These are phyloP conservation scores for Fusarium xylarioides DNA, from an alignment of 2,329 filamentous ascomycete genomes.

Conservation along the genomic window DNA sequence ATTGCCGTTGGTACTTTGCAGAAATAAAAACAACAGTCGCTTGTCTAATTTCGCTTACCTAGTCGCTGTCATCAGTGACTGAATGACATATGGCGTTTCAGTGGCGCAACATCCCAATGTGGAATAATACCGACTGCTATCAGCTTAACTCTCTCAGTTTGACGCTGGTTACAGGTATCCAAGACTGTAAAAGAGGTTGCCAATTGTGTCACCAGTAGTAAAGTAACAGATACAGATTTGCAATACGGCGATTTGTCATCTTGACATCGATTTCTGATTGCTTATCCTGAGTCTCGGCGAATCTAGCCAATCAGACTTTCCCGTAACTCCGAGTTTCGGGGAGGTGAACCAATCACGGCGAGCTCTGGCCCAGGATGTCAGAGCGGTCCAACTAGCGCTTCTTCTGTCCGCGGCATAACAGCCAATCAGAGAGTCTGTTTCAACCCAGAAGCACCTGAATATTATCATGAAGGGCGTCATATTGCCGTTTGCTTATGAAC, in stretches of 20 bases:
- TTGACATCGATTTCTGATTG: not conserved
- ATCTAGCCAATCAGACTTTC: not conserved
- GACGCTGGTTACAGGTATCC: not conserved
- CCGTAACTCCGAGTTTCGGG: fast-evolving
- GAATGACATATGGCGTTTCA: not conserved
- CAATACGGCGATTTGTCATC: not conserved
- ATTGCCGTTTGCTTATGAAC: not conserved
- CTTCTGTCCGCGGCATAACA: not conserved
- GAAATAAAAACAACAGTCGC: not conserved
- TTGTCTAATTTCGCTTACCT: not conserved
- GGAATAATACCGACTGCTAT: not conserved
- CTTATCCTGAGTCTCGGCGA: not conserved
- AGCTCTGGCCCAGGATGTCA: fast-evolving
- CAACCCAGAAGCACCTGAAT: fast-evolving
- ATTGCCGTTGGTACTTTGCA: not conserved
- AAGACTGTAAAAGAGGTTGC: not conserved
- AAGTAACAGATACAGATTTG: not conserved
- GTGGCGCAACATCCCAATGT: not conserved
- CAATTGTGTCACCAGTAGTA: not conserved
- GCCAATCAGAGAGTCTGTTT: not conserved
- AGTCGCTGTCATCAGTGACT: not conserved
- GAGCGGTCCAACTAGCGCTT: not conserved
- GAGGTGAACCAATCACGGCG: not conserved
- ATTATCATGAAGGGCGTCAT: not conserved
- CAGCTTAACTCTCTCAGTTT: not conserved